Conservation (phyloP, 129 eudicot species). For the Arctium lappa region DNA sequence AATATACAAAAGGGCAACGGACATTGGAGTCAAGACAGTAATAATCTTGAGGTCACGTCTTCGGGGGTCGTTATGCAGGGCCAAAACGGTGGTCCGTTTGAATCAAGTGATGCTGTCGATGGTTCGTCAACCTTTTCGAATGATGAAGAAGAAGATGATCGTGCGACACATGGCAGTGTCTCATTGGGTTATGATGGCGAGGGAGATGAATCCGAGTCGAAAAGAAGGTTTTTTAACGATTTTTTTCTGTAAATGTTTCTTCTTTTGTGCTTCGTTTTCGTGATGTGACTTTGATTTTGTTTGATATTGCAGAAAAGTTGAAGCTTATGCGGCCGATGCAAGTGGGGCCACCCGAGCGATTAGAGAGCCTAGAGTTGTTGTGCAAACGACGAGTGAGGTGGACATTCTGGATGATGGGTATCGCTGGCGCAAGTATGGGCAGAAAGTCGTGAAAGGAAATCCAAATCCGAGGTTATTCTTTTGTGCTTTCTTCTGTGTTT, state of each 20-base stretch:
- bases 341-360: slow-evolving; percentile 84
- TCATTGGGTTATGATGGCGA: slow-evolving; percentile 74
- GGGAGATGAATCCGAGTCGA: slow-evolving; percentile 83
- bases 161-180: slow-evolving; percentile 75
- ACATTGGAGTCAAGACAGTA: slow-evolving; percentile 35
- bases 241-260: background rate
- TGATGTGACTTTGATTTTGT: background rate
- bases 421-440: slow-evolving; percentile 95
- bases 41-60: slow-evolving; percentile 57
- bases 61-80: slow-evolving; percentile 41
- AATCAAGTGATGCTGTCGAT: slow-evolving; percentile 63
- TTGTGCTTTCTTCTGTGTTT: background rate
- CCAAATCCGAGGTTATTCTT: slow-evolving; percentile 78
- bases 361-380: slow-evolving; percentile 91
- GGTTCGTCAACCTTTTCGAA: slow-evolving; percentile 66
- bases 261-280: background rate
- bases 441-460: slow-evolving; percentile 92
- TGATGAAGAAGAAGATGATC: slow-evolving; percentile 76
- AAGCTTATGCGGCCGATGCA: slow-evolving; percentile 70
- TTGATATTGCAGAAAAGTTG: slow-evolving; percentile 53
- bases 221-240: slow-evolving; percentile 57
- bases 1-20: slow-evolving; percentile 35
- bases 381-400: slow-evolving; percentile 93
- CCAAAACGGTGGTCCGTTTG: slow-evolving; percentile 38
- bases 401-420: slow-evolving; percentile 91